Evolutionary conservation across 2,329 filamentous ascomycete species (phyloP), one percentile per base, ranked within the genome.

Genomic region (Botrytis fragariae): DNA sequence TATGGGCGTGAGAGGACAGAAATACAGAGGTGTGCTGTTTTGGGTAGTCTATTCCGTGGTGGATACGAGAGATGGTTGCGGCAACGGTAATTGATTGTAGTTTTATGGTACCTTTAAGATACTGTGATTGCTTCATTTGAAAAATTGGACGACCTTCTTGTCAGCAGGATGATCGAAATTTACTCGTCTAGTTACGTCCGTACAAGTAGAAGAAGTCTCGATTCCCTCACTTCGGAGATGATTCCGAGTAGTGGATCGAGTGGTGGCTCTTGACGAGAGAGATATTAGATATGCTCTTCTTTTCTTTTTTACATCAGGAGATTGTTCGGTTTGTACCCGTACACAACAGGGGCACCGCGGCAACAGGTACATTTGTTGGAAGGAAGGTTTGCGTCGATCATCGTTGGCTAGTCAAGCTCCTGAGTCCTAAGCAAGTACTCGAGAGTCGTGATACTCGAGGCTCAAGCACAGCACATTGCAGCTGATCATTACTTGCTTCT

Each of bases 281-380:
- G 25, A 57, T 57, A 39, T 42, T 54, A 32, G 25, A 29, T 65
- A 16, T 37, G 14, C 6, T 48, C 62, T 32, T 42, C 39, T 48
- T 39, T 69, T 59, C 37, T 35, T 54, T 62, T 44, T n/a, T 54
- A 29, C 18, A 71, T 44, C 59, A 54, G 59, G 59, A 71, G n/a
- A 63, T 54, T 64, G 25, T 29, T 71, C 35, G 69, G 69, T 32
- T 61, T 54, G 60, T 44, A 37, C 63, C 35, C 44, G 69, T 63
- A 44, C 10, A 64, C 44, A 54, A 37, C 25, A 45, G 29, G 10
- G 59, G 29, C 54, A 45, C 29, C 62, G 59, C 39, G 8, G 18
- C 4, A 61, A 32, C 14, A n/a, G 39, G 32, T 42, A 32, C 25
- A 60, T 39, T 39, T 54, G 64, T 54, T 67, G 45, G 35, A 54